Percentiles rank a stretch among this genome's conserved stretches.
Evolutionary conservation across 331 rosid species (phyloP).

Genomic region (Arachis monticola): DNA sequence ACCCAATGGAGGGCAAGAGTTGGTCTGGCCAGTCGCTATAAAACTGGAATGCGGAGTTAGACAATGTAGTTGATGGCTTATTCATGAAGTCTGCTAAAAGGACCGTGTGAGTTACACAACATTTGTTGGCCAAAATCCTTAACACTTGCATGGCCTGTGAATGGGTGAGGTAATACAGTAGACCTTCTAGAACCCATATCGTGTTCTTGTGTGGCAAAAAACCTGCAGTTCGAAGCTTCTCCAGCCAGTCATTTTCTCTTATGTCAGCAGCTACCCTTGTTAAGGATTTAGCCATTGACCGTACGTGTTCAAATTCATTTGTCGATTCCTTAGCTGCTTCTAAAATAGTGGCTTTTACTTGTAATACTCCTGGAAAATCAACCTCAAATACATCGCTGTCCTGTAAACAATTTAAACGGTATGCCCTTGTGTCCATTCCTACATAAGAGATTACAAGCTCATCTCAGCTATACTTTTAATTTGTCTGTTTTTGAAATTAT

Average conservation of each 20-base stretch:
- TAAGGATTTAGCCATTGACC: constrained; percentile 66
- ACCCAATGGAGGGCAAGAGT: constrained; percentile 92
- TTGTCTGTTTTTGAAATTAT: too few relatives aligned
- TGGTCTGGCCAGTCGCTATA: constrained; percentile 98
- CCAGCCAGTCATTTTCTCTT: constrained; percentile 80
- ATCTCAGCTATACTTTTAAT: background rate
- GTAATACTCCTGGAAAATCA: constrained; percentile 77
- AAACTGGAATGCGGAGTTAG: constrained; percentile 76
- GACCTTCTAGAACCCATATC: constrained; percentile 90
- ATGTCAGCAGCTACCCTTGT: constrained; percentile 89
- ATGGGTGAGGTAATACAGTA: constrained; percentile 81
- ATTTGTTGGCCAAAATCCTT: constrained; percentile 71
- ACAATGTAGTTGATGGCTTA: constrained; percentile 79
- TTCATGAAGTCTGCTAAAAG: constrained; percentile 95
- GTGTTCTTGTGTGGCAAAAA: constrained; percentile 84
- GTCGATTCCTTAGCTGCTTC: constrained; percentile 74
- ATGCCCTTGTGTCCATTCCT: constrained; percentile 99
- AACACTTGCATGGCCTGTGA: constrained; percentile 81
- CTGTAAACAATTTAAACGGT: constrained; percentile 85
- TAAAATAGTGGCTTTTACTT: constrained; percentile 70
- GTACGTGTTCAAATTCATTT: constrained; percentile 44
- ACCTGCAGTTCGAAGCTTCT: constrained; percentile 82
- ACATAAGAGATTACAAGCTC: constrained; percentile 32
- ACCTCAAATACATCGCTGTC: constrained; percentile 86
- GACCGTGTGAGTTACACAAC: constrained; percentile 67